Conservation (phyloP, 495 filamentous ascomycete species). For the Xylaria longipes region DNA sequence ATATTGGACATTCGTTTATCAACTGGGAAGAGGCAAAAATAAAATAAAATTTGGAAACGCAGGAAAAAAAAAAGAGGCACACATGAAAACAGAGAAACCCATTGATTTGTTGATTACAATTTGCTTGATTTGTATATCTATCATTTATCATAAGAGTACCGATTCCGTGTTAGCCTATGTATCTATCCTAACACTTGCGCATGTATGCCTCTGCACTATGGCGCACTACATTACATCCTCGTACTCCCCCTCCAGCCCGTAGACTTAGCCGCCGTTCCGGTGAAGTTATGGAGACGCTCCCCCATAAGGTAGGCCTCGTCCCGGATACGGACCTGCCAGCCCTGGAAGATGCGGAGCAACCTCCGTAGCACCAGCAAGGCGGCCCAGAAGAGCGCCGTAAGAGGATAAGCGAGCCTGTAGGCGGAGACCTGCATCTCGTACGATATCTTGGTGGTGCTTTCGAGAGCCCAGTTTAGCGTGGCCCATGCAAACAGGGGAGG, state of each 20-base stretch:
- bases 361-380: conserved; percentile 44
- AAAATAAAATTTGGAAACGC: not conserved
- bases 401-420: conserved; percentile 77
- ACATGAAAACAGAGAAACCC: not conserved
- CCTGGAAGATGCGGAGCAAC: conserved; percentile 67
- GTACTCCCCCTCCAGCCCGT: conserved; percentile 42
- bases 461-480: conserved; percentile 40
- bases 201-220: not conserved
- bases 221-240: conserved; percentile 28
- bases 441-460: conserved; percentile 40
- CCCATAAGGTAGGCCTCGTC: conserved; percentile 98
- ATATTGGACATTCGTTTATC: not conserved
- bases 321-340: conserved; percentile 82
- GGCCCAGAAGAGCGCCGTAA: conserved; percentile 57
- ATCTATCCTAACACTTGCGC: conserved; percentile 3
- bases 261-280: conserved; percentile 34
- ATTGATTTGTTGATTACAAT: not conserved
- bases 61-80: not conserved
- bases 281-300: conserved; percentile 89
- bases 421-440: conserved; percentile 57
- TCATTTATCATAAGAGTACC: conserved; percentile 3
- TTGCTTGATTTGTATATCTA: conserved; percentile 10
- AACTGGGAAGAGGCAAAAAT: too few species aligned
- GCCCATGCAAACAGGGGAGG: conserved; percentile 54
- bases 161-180: not conserved